These are phyloP conservation scores for Citrus reticulata DNA, from an alignment of 345 rosid genomes.

Conservation along the genomic window DNA sequence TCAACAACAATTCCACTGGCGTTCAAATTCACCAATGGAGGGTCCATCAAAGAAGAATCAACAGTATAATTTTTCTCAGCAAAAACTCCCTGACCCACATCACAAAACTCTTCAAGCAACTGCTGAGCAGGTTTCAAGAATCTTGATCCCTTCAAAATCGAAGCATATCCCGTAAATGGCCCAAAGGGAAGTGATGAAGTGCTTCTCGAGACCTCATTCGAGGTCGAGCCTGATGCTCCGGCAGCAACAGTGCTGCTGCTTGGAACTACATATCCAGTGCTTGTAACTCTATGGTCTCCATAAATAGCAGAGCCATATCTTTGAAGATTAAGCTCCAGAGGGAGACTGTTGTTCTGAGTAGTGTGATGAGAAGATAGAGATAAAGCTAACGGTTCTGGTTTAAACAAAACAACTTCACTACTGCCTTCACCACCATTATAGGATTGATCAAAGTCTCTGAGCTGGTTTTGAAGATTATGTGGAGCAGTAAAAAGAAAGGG, in stretches of 20 bases:
- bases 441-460: constrained; percentile 41
- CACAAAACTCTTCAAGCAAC: constrained; percentile 74
- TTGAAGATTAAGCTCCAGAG: constrained; percentile 47
- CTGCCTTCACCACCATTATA: constrained; percentile 26
- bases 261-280: constrained; percentile 31
- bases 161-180: constrained; percentile 79
- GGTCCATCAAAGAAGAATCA: constrained; percentile 55
- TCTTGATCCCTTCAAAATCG: constrained; percentile 73
- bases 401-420: constrained; percentile 43
- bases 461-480: constrained; percentile 39
- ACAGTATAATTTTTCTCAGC: constrained; percentile 36
- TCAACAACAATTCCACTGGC: constrained; percentile 33
- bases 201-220: constrained; percentile 47
- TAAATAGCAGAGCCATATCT: constrained; percentile 35
- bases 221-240: constrained; percentile 24
- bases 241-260: constrained; percentile 22
- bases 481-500: constrained; percentile 45
- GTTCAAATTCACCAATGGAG: constrained; percentile 37
- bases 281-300: constrained; percentile 16
- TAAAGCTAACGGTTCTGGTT: constrained; percentile 55
- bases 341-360: constrained; percentile 36
- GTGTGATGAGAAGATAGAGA: constrained; percentile 58
- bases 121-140: constrained; percentile 87
- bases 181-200: constrained; percentile 47
- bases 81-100: constrained; percentile 55